These are phyloP conservation scores for Solanum dulcamara DNA, from an alignment of 257 asterid genomes.

Conservation along the genomic window DNA sequence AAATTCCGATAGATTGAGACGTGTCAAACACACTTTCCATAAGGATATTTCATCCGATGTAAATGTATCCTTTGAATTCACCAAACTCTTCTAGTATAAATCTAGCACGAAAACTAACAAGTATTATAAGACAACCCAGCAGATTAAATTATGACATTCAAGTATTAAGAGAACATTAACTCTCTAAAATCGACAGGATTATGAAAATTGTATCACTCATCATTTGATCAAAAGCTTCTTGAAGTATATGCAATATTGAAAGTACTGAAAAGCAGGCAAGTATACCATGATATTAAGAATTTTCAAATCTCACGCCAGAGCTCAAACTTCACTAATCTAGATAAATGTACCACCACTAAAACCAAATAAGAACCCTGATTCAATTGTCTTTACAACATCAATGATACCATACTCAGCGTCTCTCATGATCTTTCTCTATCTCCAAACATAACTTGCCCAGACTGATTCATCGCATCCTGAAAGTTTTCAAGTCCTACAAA, in stretches of 20 bases:
- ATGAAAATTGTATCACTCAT: background rate
- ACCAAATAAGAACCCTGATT: background rate
- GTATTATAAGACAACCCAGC: background rate
- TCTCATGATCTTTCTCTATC: background rate
- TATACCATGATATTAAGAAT: background rate
- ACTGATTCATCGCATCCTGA: slow-evolving; percentile 49
- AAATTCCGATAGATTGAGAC: background rate
- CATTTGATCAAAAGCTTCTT: background rate
- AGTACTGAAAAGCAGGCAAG: background rate
- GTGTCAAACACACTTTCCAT: background rate
- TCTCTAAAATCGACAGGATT: background rate
- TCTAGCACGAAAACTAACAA: background rate
- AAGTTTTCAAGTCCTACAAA: slow-evolving; percentile 21
- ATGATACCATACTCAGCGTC: background rate
- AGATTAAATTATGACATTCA: background rate
- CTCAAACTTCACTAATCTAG: background rate
- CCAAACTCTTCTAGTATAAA: background rate
- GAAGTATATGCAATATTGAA: background rate
- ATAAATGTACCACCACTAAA: background rate
- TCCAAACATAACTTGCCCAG: slow-evolving; percentile 31
- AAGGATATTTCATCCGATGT: background rate
- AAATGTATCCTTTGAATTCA: background rate
- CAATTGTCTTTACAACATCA: background rate
- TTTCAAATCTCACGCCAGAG: background rate
- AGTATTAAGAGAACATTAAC: background rate